Evolutionary conservation across 768 basidiomycete species (phyloP).

Genomic region (Termitomyces sp.): DNA sequence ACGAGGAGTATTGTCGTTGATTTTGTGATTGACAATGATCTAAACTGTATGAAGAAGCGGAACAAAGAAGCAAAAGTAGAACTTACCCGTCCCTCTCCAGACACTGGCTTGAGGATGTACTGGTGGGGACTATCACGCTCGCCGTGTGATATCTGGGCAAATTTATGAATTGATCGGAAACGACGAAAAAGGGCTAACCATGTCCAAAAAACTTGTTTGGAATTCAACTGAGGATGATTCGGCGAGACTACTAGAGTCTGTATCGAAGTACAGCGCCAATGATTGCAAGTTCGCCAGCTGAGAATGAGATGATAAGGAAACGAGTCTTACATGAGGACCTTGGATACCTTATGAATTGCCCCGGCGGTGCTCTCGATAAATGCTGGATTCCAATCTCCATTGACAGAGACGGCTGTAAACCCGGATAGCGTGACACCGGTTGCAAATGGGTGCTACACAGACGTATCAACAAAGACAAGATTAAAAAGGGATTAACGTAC

Average conservation of each 20-base stretch:
- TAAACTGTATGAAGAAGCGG: conserved; percentile 20
- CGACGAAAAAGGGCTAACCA: conserved; percentile 38
- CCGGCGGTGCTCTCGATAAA: conserved; percentile 89
- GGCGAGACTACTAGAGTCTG: conserved; percentile 78
- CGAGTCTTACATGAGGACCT: not conserved
- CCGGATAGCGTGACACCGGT: conserved; percentile 83
- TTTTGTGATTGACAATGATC: conserved; percentile 79
- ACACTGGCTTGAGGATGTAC: conserved; percentile 92
- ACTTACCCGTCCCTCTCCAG: conserved; percentile 84
- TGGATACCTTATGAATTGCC: conserved; percentile 79
- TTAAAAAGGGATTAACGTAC: conserved; percentile 39
- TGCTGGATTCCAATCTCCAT: conserved; percentile 81
- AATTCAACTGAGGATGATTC: conserved; percentile 61
- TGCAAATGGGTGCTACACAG: conserved; percentile 83
- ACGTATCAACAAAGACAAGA: conserved; percentile 3
- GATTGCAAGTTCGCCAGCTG: conserved; percentile 85
- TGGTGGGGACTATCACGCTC: conserved; percentile 67
- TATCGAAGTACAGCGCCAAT: conserved; percentile 91
- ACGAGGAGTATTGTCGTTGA: conserved; percentile 68
- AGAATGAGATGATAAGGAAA: not conserved
- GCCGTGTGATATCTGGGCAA: conserved; percentile 35
- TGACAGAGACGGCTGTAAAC: conserved; percentile 86
- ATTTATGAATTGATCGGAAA: not conserved
- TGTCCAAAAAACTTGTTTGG: conserved; percentile 64
- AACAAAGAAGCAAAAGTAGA: too few relatives aligned